Evolutionary conservation across 257 asterid species (phyloP).

Genomic region (Solanum paucissectum): DNA sequence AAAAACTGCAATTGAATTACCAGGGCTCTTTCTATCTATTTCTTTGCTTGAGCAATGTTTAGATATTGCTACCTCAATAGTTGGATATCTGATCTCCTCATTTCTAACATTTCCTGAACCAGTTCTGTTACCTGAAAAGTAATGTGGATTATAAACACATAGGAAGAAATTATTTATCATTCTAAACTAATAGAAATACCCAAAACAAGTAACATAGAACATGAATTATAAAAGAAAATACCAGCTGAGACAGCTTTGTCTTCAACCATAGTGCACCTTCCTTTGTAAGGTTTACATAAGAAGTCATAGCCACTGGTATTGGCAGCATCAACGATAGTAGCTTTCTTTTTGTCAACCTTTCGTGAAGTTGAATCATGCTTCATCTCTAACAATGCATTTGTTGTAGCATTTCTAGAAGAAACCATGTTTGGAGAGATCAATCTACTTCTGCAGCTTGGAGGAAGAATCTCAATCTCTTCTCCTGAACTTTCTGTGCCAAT

Average conservation of each 20-base stretch:
- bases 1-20: background rate
- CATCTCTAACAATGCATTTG: background rate
- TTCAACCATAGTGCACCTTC: background rate
- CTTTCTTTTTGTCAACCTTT: background rate
- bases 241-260: background rate
- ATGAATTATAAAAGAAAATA: background rate
- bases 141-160: background rate
- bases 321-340: background rate
- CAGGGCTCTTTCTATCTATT: background rate
- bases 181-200: background rate
- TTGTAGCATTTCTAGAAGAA: background rate
- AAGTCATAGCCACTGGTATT: background rate
- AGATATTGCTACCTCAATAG: background rate
- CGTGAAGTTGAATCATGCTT: background rate
- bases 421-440: background rate
- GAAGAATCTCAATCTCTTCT: background rate
- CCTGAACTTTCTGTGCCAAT: background rate
- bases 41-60: slow-evolving; percentile 1
- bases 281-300: background rate
- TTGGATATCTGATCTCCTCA: background rate
- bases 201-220: background rate
- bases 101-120: background rate
- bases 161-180: background rate
- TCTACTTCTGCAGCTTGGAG: background rate
- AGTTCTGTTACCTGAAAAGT: background rate